Conservation (phyloP, 2,329 filamentous ascomycete genomes). For the Tolypocladium tundrense region DNA sequence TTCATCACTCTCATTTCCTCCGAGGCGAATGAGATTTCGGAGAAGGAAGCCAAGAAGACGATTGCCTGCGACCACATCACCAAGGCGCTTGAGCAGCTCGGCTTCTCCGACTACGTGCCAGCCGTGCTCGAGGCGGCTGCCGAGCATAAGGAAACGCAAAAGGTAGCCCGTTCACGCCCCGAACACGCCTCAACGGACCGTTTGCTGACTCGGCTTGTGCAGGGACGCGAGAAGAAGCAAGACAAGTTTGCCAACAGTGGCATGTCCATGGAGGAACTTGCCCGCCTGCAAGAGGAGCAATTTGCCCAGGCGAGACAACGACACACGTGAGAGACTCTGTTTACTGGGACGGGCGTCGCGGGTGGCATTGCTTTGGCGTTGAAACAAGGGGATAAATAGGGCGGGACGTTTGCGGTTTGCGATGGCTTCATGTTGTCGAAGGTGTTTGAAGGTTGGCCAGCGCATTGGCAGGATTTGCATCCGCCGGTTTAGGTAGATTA, state of each 20-base stretch:
- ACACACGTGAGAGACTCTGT: constrained; percentile 12
- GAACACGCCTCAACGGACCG: no score
- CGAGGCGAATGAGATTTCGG: constrained; percentile 96
- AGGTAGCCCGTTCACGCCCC: constrained; percentile 43
- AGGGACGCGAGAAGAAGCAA: constrained; percentile 93
- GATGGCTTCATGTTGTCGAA: background rate
- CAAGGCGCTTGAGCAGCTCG: constrained; percentile 83
- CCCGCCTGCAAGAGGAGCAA: constrained; percentile 80
- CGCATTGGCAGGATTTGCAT: background rate
- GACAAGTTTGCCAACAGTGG: constrained; percentile 96
- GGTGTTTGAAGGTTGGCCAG: background rate
- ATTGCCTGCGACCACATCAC: constrained; percentile 98
- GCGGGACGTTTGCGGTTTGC: background rate
- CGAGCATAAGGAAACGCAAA: constrained; percentile 87
- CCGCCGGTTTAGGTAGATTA: background rate
- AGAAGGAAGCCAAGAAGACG: constrained; percentile 98
- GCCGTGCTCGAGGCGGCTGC: constrained; percentile 79
- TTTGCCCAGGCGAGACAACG: constrained; percentile 61
- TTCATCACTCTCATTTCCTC: constrained; percentile 98
- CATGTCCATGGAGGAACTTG: constrained; percentile 80
- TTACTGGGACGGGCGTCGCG: constrained; percentile 11
- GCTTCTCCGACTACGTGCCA: constrained; percentile 84
- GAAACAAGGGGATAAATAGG: constrained; percentile 4
- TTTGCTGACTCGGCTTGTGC: constrained; percentile 1
- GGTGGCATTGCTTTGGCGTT: constrained; percentile 26